Percentiles rank a stretch among this genome's conserved stretches.
phyloP scores from a whole-genome alignment of 2,329 filamentous ascomycete genomes.

The Stemphylium lycopersici region DNA sequence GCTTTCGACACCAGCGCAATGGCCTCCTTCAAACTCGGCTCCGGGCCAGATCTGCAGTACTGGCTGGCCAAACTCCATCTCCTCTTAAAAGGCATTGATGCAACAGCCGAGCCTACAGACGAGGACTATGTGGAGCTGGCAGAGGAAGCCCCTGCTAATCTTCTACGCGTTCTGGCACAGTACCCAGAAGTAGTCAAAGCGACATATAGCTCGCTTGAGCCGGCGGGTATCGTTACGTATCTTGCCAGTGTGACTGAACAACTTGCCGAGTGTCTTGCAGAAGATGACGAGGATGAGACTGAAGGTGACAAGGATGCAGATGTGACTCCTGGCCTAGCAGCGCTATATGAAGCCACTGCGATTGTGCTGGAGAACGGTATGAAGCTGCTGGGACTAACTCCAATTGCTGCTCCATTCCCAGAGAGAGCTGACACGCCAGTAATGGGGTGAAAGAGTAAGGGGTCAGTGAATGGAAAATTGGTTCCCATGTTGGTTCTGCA shows the following conservation, averaged over 20 bases:
- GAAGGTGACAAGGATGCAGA: background rate
- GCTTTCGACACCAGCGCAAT: slow-evolving; percentile 32
- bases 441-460: background rate
- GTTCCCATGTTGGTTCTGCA: background rate
- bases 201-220: slow-evolving; percentile 35
- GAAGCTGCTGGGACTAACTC: slow-evolving; percentile 35
- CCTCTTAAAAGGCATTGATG: slow-evolving; percentile 21
- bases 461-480: background rate
- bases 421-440: slow-evolving; percentile 38
- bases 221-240: slow-evolving; percentile 36
- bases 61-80: slow-evolving; percentile 33
- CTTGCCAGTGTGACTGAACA: slow-evolving; percentile 35
- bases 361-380: slow-evolving; percentile 41
- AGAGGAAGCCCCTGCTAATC: slow-evolving; percentile 33
- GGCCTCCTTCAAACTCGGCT: slow-evolving; percentile 38
- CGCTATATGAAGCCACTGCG: slow-evolving; percentile 36
- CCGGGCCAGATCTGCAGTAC: slow-evolving; percentile 40
- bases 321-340: slow-evolving; percentile 25
- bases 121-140: slow-evolving; percentile 31
- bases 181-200: slow-evolving; percentile 39
- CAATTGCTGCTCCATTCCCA: slow-evolving; percentile 14
- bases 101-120: slow-evolving; percentile 19
- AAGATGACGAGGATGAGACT: slow-evolving; percentile 20
- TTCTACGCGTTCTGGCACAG: slow-evolving; percentile 37
- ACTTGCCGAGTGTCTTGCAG: slow-evolving; percentile 30